Base-by-base conservation (phyloP, 371 early-diverging fungal genomes). In the Haplosporangium sp. region DNA sequence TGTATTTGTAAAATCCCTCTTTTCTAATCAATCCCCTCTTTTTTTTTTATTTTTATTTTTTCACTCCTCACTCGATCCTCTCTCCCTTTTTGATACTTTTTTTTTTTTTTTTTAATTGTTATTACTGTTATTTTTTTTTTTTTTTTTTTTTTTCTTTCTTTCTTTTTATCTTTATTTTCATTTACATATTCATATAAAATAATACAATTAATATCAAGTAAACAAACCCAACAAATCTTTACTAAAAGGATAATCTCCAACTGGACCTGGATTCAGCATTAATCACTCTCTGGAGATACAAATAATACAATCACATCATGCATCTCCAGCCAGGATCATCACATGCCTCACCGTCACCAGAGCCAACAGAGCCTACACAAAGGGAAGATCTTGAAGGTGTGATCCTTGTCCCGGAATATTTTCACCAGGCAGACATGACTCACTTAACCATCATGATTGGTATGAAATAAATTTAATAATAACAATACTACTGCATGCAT, bases 361-460 rank as follows among this genome's bases (percentile, higher is more conserved):
- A 77, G 48, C 73, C 83, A 52, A 71, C 73, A 45, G 70, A 35
- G 40, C 73, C 83, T 19, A 63, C 83, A 56, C 76, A 63, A 37
- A 64, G 58, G 38, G 67, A 73, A 62, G 81, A 79, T 40, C 81
- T 77, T 20, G 40, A 58, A n/a, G 81, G 72, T 42, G 76, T 84
- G 79, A 83, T 85, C 74, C 65, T 74, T 64, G 91, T 92, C 61
- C 92, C 92, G 52, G 90, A 92, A 70, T 90, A 87, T 65, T 94
- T 91, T 75, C 90, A 94, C 83, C 86, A 88, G 50, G 88, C 88
- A 48, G 94, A 94, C 77, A 88, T 90, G 69, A 85, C 85, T 62
- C 89, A 93, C 72, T 84, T 94, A 63, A 91, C 91, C 44, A 89
- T 91, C 67, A 92, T 94, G 92, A 92, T 94, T 71, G 90, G 92